A percentile compares a stretch with the other conserved stretches of the same genome.
These are phyloP conservation scores for Monotropa hypopitys DNA, from an alignment of 179 eudicot genomes.

Conservation along the genomic window DNA sequence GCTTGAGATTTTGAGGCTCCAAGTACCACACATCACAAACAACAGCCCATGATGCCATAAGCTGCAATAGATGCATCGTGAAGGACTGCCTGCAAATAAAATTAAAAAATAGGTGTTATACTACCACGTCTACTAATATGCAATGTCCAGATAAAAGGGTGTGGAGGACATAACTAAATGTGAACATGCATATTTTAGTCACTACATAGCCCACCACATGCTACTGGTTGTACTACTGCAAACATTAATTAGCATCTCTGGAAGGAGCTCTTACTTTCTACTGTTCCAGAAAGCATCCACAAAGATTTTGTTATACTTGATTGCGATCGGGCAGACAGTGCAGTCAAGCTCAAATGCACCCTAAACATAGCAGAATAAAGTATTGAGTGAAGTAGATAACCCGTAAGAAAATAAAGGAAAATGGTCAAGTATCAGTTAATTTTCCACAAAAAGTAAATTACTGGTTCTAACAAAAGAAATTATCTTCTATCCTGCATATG, in stretches of 20 bases:
- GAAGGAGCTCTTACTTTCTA: constrained; percentile 57
- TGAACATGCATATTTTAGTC: neutral
- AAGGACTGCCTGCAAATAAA: constrained; percentile 73
- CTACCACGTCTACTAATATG: neutral
- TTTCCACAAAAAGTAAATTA: neutral
- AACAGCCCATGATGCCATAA: constrained; percentile 99
- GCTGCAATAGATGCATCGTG: constrained; percentile 82
- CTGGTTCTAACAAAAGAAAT: neutral
- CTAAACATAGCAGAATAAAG: constrained; percentile 22
- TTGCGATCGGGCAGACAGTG: constrained; percentile 91
- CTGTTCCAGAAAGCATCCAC: constrained; percentile 99
- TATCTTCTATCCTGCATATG: neutral
- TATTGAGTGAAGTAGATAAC: neutral
- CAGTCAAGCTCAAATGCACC: constrained; percentile 95
- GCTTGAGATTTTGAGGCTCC: constrained; percentile 77
- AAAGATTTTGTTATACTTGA: constrained; percentile 96
- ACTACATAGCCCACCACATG: neutral
- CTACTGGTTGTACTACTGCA: neutral
- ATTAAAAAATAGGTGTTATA: neutral
- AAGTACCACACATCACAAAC: constrained; percentile 98
- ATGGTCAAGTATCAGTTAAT: neutral
- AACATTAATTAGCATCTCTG: neutral
- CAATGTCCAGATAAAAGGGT: neutral
- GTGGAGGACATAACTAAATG: neutral
- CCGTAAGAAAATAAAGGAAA: neutral